Evolutionary conservation across 1,284 basidiomycete genomes (phyloP).

Genomic region (Ustilago sp.): DNA sequence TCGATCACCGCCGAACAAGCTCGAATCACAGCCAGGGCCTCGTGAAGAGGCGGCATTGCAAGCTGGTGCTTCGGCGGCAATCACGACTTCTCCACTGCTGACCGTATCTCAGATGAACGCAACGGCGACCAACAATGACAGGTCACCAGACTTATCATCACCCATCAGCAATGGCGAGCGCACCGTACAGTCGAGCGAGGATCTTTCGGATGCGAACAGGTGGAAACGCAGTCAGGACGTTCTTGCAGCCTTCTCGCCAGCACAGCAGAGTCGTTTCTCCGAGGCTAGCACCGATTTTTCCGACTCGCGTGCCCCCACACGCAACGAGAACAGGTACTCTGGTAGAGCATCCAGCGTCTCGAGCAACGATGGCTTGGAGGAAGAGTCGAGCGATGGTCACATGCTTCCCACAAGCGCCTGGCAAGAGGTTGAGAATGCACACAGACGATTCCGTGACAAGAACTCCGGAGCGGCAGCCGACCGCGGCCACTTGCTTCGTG

Average conservation of each 20-base stretch:
- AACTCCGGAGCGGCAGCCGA: constrained; percentile 29
- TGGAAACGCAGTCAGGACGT: constrained; percentile 39
- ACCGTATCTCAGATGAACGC: background rate
- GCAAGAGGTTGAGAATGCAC: constrained; percentile 61
- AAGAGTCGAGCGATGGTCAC: constrained; percentile 45
- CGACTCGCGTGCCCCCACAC: constrained; percentile 40
- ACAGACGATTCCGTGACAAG: constrained; percentile 55
- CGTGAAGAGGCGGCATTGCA: constrained; percentile 36
- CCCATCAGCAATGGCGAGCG: constrained; percentile 33
- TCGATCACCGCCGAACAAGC: constrained; percentile 34
- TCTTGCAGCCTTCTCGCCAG: constrained; percentile 27
- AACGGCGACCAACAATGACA: background rate
- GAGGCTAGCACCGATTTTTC: constrained; percentile 50
- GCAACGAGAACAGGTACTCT: constrained; percentile 43
- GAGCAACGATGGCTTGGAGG: constrained; percentile 40
- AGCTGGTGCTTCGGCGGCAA: constrained; percentile 35
- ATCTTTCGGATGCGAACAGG: constrained; percentile 6
- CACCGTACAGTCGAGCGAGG: constrained; percentile 21
- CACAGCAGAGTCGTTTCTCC: constrained; percentile 51
- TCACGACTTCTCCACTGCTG: constrained; percentile 9
- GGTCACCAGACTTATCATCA: background rate
- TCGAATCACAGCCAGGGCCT: constrained; percentile 31
- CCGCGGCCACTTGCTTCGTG: constrained; percentile 58
- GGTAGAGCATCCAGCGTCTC: constrained; percentile 37
- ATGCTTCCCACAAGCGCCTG: constrained; percentile 61